Conservation (phyloP, 192 early-diverging fungal species). For the Coemansia sp. region DNA sequence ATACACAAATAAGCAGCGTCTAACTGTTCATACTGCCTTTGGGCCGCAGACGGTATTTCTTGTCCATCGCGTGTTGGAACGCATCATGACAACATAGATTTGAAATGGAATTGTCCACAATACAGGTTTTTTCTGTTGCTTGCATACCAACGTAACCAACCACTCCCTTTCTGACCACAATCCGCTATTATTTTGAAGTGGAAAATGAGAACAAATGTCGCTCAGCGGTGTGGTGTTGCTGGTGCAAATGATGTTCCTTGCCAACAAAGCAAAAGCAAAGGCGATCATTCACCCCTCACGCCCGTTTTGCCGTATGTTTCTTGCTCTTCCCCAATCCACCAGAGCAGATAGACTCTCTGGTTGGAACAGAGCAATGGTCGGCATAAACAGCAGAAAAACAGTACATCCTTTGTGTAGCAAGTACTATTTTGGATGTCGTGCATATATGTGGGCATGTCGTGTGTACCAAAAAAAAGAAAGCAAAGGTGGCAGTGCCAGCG, state of each 20-base stretch:
- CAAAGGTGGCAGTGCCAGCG: neutral
- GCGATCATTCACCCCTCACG: neutral
- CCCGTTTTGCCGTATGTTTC: neutral
- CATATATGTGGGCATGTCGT: conserved; percentile 1
- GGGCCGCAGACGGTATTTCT: neutral
- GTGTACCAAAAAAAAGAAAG: neutral
- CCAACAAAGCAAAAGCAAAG: neutral
- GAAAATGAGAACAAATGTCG: neutral
- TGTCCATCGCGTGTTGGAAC: neutral
- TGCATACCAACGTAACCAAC: neutral
- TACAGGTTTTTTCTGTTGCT: neutral
- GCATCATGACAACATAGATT: neutral
- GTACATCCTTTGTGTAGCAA: neutral
- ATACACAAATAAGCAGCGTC: too few species aligned
- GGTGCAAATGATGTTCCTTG: neutral
- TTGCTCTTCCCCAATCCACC: neutral
- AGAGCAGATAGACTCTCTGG: neutral
- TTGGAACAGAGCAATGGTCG: neutral
- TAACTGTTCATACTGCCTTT: neutral
- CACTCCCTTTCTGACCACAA: neutral
- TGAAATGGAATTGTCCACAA: neutral
- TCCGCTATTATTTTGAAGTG: neutral
- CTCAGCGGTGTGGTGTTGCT: neutral
- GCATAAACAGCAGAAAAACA: neutral
- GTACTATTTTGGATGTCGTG: neutral